Conservation (phyloP, 2,329 filamentous ascomycete genomes). For the Zymoseptoria pseudotritici region DNA sequence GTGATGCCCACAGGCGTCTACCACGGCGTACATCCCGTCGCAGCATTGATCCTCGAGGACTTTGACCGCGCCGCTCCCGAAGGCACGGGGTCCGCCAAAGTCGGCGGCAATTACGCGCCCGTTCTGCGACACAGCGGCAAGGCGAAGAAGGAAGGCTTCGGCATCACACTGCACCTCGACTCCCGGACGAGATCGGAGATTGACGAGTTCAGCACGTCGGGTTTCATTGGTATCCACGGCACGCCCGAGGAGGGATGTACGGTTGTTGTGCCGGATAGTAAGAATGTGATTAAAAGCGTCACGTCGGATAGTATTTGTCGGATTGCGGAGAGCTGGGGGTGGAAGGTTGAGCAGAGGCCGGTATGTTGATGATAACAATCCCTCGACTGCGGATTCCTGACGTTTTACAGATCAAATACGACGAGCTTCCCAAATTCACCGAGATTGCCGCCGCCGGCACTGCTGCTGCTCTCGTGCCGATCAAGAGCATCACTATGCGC, state of each 20-base stretch:
- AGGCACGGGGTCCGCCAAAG: slow-evolving; percentile 84
- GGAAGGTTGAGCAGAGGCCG: slow-evolving; percentile 69
- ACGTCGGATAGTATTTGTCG: slow-evolving; percentile 72
- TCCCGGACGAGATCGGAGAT: slow-evolving; percentile 75
- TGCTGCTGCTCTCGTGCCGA: slow-evolving; percentile 82
- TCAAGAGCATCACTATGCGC: slow-evolving; percentile 76
- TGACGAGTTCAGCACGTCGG: slow-evolving; percentile 92
- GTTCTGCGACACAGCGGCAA: slow-evolving; percentile 81
- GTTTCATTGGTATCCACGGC: slow-evolving; percentile 74
- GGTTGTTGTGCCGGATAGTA: slow-evolving; percentile 79
- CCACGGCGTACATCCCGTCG: slow-evolving; percentile 82
- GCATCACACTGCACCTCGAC: slow-evolving; percentile 92
- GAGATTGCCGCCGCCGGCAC: slow-evolving; percentile 92
- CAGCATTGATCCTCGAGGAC: slow-evolving; percentile 78
- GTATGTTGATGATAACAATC: slow-evolving; percentile 37
- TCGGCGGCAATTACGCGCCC: slow-evolving; percentile 93
- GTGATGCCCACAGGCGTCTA: slow-evolving; percentile 91
- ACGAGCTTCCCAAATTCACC: slow-evolving; percentile 54
- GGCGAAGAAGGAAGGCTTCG: slow-evolving; percentile 70
- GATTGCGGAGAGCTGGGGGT: slow-evolving; percentile 71
- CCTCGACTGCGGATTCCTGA: not conserved
- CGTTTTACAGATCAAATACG: slow-evolving; percentile 52
- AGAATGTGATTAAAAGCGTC: slow-evolving; percentile 79
- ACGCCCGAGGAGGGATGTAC: slow-evolving; percentile 50
- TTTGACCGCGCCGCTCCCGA: slow-evolving; percentile 92